Base-by-base conservation (phyloP, 495 filamentous ascomycete genomes). In the Entonaema liquescens region DNA sequence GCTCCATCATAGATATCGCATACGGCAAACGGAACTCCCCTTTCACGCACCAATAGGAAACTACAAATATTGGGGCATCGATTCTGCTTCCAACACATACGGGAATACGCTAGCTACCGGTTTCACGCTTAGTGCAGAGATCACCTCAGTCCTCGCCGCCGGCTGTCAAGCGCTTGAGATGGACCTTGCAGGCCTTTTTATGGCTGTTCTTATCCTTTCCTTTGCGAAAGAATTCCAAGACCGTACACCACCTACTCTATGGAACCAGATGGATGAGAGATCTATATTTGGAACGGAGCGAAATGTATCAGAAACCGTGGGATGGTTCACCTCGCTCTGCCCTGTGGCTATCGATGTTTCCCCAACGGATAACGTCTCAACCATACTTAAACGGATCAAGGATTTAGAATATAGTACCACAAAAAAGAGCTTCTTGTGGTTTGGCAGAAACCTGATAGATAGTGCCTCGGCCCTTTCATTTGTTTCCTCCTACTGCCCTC, bases 191-290 rank as follows among this genome's bases (percentile, higher is more conserved):
- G 83, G 86, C 60, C 78, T 86, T 21, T 82, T 84, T 62, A 79
- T 86, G 28, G 83, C 83, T 19, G 79, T 81, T 4, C 78, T 87
- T 13, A 69, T 84, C 49, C 72, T 81, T 5, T 85, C 85, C 0
- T 88, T 88, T 66, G 72, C 74, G 7, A 78, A 83, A 59, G 80
- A 76, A 1, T 88, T 87, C 49, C 79, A 75, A 4, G 88, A 91
- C 65, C 81, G 89, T 12, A 59, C 77, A 0, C 63, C 84, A 0
- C 89, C 90, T 3, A 80, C 83, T 0, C 80, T 92, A 9, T 86
- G 82, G 80, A 83, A 81, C 44, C 82, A 85, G 65, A 83, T 83
- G 50, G 79, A 83, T 23, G 83, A 83, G 26, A 77, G 84, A 60
- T 74, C 82, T 13, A 63, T 73, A 0, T 74, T 72, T 47, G 81